Conservation (phyloP, 768 basidiomycete species). For the Butyriboletus loyo region DNA sequence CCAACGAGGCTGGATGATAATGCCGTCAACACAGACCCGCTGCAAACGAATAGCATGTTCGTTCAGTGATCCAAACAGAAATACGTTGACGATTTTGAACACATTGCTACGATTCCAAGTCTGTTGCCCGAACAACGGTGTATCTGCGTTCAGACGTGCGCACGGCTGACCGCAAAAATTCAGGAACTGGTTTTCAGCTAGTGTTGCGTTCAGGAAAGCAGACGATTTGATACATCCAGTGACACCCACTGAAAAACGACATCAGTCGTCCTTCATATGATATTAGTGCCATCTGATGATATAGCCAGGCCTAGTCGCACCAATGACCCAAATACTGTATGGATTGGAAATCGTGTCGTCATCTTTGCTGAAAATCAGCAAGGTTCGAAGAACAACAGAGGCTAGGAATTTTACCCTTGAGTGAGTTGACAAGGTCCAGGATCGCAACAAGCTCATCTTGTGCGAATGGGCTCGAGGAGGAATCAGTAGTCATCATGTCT, state of each 20-base stretch:
- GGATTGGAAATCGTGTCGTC: constrained; percentile 1
- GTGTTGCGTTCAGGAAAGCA: neutral
- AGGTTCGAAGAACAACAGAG: neutral
- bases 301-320: neutral
- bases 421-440: constrained; percentile 11
- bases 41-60: constrained; percentile 13
- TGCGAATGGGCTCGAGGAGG: constrained; percentile 14
- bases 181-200: constrained; percentile 14
- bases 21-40: constrained; percentile 13
- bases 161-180: constrained; percentile 12
- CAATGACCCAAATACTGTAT: constrained; percentile 10
- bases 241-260: constrained; percentile 10
- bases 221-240: neutral
- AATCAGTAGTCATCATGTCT: constrained; percentile 18
- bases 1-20: constrained; percentile 11
- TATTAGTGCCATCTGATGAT: neutral
- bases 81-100: neutral
- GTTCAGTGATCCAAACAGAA: constrained; percentile 3
- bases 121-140: constrained; percentile 3
- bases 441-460: constrained; percentile 13
- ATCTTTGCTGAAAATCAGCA: constrained; percentile 1
- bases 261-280: constrained; percentile 8
- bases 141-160: constrained; percentile 11
- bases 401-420: constrained; percentile 1
- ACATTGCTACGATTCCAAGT: neutral